Conservation (phyloP, 106 monocot genomes). For the Dendrobium chrysotoxum region DNA sequence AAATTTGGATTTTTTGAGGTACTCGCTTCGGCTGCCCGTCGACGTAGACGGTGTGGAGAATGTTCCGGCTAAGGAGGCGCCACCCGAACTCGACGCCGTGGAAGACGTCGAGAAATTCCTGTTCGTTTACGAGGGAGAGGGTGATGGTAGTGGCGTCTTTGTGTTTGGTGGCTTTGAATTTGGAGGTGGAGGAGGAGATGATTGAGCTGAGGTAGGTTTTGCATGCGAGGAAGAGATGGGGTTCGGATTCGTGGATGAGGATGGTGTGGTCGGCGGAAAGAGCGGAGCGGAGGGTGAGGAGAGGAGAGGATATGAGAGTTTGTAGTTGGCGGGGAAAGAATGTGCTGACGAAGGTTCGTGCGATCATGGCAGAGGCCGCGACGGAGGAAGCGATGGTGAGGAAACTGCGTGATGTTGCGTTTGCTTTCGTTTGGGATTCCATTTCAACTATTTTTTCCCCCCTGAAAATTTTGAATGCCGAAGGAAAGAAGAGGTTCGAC, state of each 20-base stretch:
- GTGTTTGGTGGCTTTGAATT: slow-evolving; percentile 17
- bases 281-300: neutral
- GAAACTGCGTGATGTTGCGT: neutral
- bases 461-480: too few species aligned
- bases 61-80: neutral
- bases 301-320: slow-evolving; percentile 1
- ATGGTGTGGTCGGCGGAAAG: slow-evolving; percentile 18
- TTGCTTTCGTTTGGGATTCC: neutral
- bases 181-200: neutral
- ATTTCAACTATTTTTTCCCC: too few species aligned
- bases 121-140: neutral
- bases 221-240: neutral
- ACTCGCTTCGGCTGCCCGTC: too few species aligned
- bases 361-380: slow-evolving; percentile 18
- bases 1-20: neutral
- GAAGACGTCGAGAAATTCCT: neutral
- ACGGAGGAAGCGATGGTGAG: slow-evolving; percentile 17
- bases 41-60: too few species aligned
- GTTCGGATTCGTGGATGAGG: slow-evolving; percentile 21
- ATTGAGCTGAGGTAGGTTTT: slow-evolving; percentile 17
- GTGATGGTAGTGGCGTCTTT: neutral
- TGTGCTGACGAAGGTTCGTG: slow-evolving; percentile 12
- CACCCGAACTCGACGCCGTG: neutral
- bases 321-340: slow-evolving; percentile 19
- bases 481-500: too few species aligned